phyloP scores from a whole-genome alignment of 768 basidiomycete species.

The Fomitopsis pulvina region DNA sequence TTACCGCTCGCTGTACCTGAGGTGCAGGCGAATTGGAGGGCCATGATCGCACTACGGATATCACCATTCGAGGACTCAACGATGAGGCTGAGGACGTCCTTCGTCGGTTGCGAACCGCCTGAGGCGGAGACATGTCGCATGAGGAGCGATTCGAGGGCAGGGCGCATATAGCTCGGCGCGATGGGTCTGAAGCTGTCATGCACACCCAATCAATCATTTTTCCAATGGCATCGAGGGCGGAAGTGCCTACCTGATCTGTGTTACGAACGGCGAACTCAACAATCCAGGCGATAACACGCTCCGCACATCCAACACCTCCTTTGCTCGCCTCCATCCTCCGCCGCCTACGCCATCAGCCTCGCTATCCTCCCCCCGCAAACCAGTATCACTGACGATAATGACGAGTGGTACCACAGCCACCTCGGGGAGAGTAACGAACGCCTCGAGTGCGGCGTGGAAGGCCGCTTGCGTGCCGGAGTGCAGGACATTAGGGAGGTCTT shows the following conservation, averaged over 20 bases:
- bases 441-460: conserved; percentile 66
- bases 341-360: conserved; percentile 44
- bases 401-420: conserved; percentile 56
- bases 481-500: conserved; percentile 88
- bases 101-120: conserved; percentile 37
- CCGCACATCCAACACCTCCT: conserved; percentile 58
- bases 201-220: background rate
- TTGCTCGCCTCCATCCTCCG: conserved; percentile 37
- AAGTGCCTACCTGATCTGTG: conserved; percentile 63
- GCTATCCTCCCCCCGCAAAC: conserved; percentile 60
- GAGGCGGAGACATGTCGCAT: conserved; percentile 37
- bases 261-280: conserved; percentile 65
- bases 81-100: conserved; percentile 67
- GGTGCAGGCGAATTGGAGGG: conserved; percentile 78
- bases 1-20: conserved; percentile 27
- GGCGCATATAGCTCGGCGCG: conserved; percentile 77
- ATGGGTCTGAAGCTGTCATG: conserved; percentile 69
- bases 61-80: conserved; percentile 84
- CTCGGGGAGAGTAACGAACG: conserved; percentile 36
- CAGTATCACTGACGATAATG: conserved; percentile 78
- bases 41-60: conserved; percentile 90
- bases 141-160: conserved; percentile 63
- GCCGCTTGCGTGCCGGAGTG: conserved; percentile 59
- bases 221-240: background rate
- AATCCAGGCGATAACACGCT: conserved; percentile 66